A percentile compares a stretch with the other conserved stretches of the same genome.
Evolutionary conservation across 192 early-diverging fungal genomes (phyloP).

Genomic region (Cetraspora pellucida): DNA sequence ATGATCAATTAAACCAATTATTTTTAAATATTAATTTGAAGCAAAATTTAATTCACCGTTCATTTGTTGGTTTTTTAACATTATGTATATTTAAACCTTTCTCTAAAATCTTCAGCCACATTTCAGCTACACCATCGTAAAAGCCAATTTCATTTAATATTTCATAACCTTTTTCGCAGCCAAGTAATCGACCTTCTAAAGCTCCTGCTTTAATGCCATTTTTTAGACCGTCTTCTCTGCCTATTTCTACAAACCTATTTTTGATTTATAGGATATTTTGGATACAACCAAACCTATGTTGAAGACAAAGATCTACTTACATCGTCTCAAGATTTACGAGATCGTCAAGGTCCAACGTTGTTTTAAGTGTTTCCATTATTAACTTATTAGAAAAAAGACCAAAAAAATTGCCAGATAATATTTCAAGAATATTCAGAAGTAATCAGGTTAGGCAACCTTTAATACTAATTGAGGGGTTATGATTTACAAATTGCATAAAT

Average conservation of each 20-base stretch:
- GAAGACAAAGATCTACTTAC: too few species aligned
- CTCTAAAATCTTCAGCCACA: constrained; percentile 46
- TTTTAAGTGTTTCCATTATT: too few species aligned
- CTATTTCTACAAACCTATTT: constrained; percentile 58
- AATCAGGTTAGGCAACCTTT: too few species aligned
- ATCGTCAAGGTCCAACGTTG: too few species aligned
- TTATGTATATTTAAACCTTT: constrained; percentile 37
- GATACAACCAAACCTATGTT: too few species aligned
- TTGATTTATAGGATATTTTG: background rate
- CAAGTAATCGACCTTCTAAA: constrained; percentile 57
- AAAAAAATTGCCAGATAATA: too few species aligned
- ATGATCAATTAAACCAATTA: background rate
- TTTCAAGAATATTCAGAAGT: too few species aligned
- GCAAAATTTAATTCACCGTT: background rate
- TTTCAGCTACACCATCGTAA: constrained; percentile 53
- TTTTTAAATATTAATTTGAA: background rate
- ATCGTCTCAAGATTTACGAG: too few species aligned
- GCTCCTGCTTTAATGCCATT: constrained; percentile 53
- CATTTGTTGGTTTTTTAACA: constrained; percentile 9
- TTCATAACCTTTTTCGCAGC: constrained; percentile 60
- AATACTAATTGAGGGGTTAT: too few species aligned
- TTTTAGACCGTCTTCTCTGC: constrained; percentile 55
- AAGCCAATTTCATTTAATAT: constrained; percentile 57
- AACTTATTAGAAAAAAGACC: too few species aligned
- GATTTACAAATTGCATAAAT: too few species aligned